Evolutionary conservation across 495 filamentous ascomycete genomes (phyloP), one percentile per base, ranked within the genome.

Genomic region (Neurospora sp.): DNA sequence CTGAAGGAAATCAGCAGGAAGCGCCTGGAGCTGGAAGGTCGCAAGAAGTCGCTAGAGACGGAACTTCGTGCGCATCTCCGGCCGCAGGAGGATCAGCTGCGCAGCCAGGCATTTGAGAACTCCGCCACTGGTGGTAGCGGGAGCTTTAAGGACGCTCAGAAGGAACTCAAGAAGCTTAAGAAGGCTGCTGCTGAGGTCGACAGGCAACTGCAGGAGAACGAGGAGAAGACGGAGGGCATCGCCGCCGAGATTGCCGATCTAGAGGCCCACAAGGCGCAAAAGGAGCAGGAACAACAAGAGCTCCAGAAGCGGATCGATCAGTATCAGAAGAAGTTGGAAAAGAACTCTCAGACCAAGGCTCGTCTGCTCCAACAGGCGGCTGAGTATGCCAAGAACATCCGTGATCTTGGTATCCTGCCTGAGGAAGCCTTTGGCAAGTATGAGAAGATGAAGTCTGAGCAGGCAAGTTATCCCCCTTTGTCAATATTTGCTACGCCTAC

Each of bases 371-470:
- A 91, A 76, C 90, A 93, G 78, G 91, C 90, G 7, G 86, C 89
- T 3, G 95, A 97, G 77, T 92, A 92, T 74, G 89, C 89, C 48
- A 89, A 92, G 75, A 96, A 95, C 72, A 98, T 99, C 75, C 90
- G 94, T 71, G 93, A 97, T 76, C 85, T 99, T 9, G 96, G 96
- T 76, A 94, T 96, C 37, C 86, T 99, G 16, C 96, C 96, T 3
- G 94, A 98, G 62, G 94, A 97, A 75, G 96, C 96, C 4, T 97
- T 97, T 78, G 92, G 91, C 69, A 96, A 94, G 77, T 99, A 95
- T 78, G 89, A 93, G 77, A 91, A 89, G 77, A 89, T 91, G 66
- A 90, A 92, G 74, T 89, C 91, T 35, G 94, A 97, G 75, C 86
- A 86, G 41, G 91, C 90, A 81, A 78, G 86, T 82, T 39, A 37